Evolutionary conservation across 371 early-diverging fungal genomes (phyloP).

Genomic region (Mortierella sp.): DNA sequence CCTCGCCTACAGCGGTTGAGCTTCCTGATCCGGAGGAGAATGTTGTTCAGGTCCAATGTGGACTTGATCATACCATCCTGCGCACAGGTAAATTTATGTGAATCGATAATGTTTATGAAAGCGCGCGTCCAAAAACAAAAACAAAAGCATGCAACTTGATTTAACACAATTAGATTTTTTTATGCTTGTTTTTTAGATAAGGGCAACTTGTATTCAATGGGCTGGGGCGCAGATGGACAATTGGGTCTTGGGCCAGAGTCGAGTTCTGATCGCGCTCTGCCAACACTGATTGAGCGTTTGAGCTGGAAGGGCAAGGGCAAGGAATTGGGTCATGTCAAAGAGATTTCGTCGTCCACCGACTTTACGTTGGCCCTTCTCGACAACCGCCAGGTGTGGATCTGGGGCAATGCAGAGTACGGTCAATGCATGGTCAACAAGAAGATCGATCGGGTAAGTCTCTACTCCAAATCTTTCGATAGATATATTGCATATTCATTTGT

Average conservation of each 20-base stretch:
- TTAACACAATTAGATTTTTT: background rate
- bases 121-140: background rate
- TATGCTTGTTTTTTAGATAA: slow-evolving; percentile 36
- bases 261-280: slow-evolving; percentile 62
- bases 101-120: background rate
- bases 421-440: slow-evolving; percentile 81
- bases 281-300: slow-evolving; percentile 63
- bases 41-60: slow-evolving; percentile 75
- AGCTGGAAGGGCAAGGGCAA: slow-evolving; percentile 45
- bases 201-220: slow-evolving; percentile 76
- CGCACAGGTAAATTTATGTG: slow-evolving; percentile 61
- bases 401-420: slow-evolving; percentile 91
- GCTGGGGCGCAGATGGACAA: slow-evolving; percentile 90
- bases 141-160: no score
- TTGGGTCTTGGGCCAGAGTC: slow-evolving; percentile 72
- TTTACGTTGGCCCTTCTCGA: slow-evolving; percentile 76
- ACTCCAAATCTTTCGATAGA: background rate
- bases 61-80: slow-evolving; percentile 81
- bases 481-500: background rate
- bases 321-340: slow-evolving; percentile 58
- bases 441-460: slow-evolving; percentile 72
- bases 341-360: slow-evolving; percentile 78
- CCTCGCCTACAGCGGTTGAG: slow-evolving; percentile 34
- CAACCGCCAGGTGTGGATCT: slow-evolving; percentile 73
- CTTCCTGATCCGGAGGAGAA: slow-evolving; percentile 48